Conservation (phyloP, 805 yeast genomes). For the Ogataea neopini region DNA sequence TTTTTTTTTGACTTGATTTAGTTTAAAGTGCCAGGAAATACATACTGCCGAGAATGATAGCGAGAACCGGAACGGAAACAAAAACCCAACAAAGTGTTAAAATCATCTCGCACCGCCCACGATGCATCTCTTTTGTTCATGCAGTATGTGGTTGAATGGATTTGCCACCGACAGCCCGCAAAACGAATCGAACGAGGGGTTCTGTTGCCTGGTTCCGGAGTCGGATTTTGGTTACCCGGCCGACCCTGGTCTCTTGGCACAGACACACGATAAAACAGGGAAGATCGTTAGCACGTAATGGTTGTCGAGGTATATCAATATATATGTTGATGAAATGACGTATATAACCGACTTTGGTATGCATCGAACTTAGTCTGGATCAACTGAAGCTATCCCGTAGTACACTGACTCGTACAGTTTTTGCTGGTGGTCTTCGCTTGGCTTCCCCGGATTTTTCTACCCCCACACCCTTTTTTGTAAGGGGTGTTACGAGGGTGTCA, state of each 20-base stretch:
- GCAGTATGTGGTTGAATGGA: too few relatives aligned
- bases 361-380: neutral
- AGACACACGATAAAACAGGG: neutral
- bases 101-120: neutral
- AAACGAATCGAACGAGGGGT: neutral
- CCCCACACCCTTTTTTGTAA: conserved; percentile 7
- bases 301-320: too few relatives aligned
- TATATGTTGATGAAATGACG: neutral
- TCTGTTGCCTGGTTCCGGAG: conserved; percentile 7
- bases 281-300: neutral
- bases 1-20: neutral
- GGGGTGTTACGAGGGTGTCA: conserved; percentile 4
- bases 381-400: neutral
- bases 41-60: neutral
- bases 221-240: conserved; percentile 8
- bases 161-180: neutral
- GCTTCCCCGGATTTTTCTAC: conserved; percentile 3
- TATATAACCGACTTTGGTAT: neutral
- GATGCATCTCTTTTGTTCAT: neutral
- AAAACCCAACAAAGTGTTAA: too few relatives aligned
- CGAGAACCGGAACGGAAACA: neutral
- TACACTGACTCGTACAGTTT: neutral
- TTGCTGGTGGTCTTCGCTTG: neutral
- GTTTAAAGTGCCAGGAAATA: neutral
- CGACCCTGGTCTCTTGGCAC: neutral